Evolutionary conservation across 2,329 filamentous ascomycete species (phyloP), one percentile per base, ranked within the genome.

Genomic region (Cytospora chrysosperma): DNA sequence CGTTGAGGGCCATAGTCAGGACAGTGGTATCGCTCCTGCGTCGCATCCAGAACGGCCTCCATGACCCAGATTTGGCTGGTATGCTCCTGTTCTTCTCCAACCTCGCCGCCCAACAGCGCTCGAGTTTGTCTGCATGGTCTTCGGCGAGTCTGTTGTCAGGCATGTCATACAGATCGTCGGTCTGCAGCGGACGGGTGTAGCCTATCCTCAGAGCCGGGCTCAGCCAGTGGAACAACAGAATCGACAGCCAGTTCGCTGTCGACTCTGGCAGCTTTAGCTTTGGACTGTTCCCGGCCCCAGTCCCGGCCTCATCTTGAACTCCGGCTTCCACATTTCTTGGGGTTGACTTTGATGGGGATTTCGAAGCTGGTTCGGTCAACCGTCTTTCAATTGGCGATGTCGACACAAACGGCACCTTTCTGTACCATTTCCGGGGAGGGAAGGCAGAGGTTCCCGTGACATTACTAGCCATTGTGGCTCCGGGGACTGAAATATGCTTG

Each of bases 381-480:
- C 57, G 61, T 30, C 60, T 67, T 58, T 68, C 63, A 57, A 72
- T 72, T 4, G 70, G 70, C 5, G 66, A 68, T 8, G 66, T 67
- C 15, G 72, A 74, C 4, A 74, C 17, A 28, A 74, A 70, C 0
- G 72, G 72, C 1, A 73, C 71, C 40, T 70, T 66, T 53, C 72
- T 68, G 66, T 74, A 73, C 72, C 72, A 74, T 50, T 70, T 74
- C 62, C 72, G 66, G 1, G 68, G 70, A 28, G 71, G 68, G 49
- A 74, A 74, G 27, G 56, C 67, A 51, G 51, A 54, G 58, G 27
- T 68, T 70, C 50, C 65, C 68, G 52, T 70, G n/a, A 55, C 65
- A 43, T 62, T 68, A 57, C 50, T 69, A 10, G 67, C 63, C 71
- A 73, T 73, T 47, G 30, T 61, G 51, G 58, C 37, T 47, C 34